Evolutionary conservation across 768 basidiomycete species (phyloP), one percentile per base, ranked within the genome.

Genomic region (Cytidiella melzeri): DNA sequence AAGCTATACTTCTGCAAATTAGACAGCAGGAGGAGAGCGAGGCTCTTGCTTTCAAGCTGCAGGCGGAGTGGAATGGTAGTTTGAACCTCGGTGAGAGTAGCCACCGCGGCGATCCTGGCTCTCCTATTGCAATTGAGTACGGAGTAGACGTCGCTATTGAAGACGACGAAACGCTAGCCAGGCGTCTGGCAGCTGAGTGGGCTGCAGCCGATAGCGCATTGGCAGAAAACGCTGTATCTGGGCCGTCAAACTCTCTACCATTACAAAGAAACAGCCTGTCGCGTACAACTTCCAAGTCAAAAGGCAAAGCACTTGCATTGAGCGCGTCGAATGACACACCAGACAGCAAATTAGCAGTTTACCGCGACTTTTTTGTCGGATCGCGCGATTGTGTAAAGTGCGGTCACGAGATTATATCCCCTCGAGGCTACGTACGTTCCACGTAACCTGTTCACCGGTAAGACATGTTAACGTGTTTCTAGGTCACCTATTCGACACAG

Each of bases 11-110:
- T 13, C 63, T 64, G 2, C 68, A 64, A 38, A 73, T 73, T n/a
- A 63, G 69, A 53, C 66, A 69, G 23, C 70, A 71, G 37, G 71
- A 74, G 57, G 68, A 69, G 46, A 73, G 67, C 45, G 73, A 74
- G 61, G 65, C 59, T 5, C 63, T 72, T 12, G 72, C 71, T 1
- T 59, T 49, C 38, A 55, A 61, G 27, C 56, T 73, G 12, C 69
- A 75, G 55, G 56, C 60, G 5, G 64, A 69, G 36, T 61, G 55
- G 56, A 59, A 57, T 51, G 50, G 51, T 18, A 7, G 9, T 19
- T 7, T 19, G 19, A 41, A 41, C 40, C 27, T 55, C 57, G 20
- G 55, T 41, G 9, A 25, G 39, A 6, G 34, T 36, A 45, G 50
- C 28, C 38, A 30, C 25, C 23, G 13, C 20, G 39, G 46, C 15